A percentile compares a stretch with the other conserved stretches of the same genome.
phyloP scores from a whole-genome alignment of 2,329 filamentous ascomycete species.

The Sarocladium kiliense region DNA sequence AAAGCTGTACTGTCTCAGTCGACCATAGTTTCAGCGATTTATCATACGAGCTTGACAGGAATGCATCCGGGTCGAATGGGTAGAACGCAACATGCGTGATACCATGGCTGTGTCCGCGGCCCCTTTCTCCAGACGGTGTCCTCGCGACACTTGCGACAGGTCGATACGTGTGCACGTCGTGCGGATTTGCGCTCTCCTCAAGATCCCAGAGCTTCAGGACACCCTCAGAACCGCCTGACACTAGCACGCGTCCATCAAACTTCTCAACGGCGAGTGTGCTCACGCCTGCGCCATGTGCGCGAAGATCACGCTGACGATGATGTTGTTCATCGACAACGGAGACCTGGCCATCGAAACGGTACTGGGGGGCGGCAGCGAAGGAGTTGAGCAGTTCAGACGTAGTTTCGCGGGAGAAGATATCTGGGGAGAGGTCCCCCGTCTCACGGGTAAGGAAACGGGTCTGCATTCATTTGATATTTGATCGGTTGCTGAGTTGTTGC shows the following conservation, averaged over 20 bases:
- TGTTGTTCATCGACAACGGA: slow-evolving; percentile 18
- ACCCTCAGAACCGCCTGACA: slow-evolving; percentile 83
- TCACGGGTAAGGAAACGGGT: slow-evolving; percentile 72
- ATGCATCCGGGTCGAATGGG: slow-evolving; percentile 69
- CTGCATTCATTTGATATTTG: slow-evolving; percentile 52
- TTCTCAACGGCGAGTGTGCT: slow-evolving; percentile 75
- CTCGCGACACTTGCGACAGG: slow-evolving; percentile 48
- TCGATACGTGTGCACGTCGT: slow-evolving; percentile 38
- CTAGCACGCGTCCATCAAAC: slow-evolving; percentile 69
- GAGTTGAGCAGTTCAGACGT: slow-evolving; percentile 61
- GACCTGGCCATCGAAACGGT: slow-evolving; percentile 61
- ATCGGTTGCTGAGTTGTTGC: neutral
- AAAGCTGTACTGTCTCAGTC: slow-evolving; percentile 54
- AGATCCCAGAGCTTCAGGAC: slow-evolving; percentile 86
- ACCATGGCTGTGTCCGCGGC: slow-evolving; percentile 57
- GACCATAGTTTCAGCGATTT: slow-evolving; percentile 72
- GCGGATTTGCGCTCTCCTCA: slow-evolving; percentile 43
- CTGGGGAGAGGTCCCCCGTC: slow-evolving; percentile 60
- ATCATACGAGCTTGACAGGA: slow-evolving; percentile 74
- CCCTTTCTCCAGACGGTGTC: slow-evolving; percentile 24
- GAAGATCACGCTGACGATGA: slow-evolving; percentile 33
- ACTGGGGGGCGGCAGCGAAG: slow-evolving; percentile 61
- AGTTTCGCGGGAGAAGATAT: slow-evolving; percentile 60
- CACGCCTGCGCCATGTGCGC: slow-evolving; percentile 74
- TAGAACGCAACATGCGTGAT: slow-evolving; percentile 75